A percentile compares a stretch with the other conserved stretches of the same genome.
These are phyloP conservation scores for Saccharomycopsis sp. DNA, from an alignment of 805 yeast genomes.

Conservation along the genomic window DNA sequence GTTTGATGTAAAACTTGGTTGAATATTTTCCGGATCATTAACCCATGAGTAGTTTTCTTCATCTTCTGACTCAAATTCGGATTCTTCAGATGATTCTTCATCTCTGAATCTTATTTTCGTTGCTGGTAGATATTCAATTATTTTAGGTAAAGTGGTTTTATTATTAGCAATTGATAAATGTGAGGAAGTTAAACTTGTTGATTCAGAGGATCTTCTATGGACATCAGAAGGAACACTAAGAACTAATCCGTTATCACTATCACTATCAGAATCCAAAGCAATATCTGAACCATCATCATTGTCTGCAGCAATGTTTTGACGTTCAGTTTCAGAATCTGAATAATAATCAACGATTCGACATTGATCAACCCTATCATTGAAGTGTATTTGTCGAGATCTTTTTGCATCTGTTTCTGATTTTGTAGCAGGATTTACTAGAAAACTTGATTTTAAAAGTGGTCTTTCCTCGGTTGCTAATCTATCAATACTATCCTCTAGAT, in stretches of 20 bases:
- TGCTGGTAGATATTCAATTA: conserved; percentile 76
- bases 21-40: neutral
- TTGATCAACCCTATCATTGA: conserved; percentile 90
- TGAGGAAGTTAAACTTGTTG: neutral
- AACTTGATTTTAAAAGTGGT: conserved; percentile 13
- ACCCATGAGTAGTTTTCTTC: conserved; percentile 2
- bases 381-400: conserved; percentile 64
- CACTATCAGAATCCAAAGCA: neutral
- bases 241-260: conserved; percentile 57
- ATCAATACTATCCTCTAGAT: neutral
- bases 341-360: conserved; percentile 63
- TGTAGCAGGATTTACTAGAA: conserved; percentile 9
- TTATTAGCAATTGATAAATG: conserved; percentile 18
- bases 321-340: conserved; percentile 21
- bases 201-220: conserved; percentile 20
- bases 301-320: conserved; percentile 19
- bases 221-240: conserved; percentile 40
- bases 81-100: conserved; percentile 35
- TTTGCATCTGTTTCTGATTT: conserved; percentile 14
- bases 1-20: no score
- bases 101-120: conserved; percentile 72
- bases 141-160: conserved; percentile 23
- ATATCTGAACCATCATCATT: conserved; percentile 23
- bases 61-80: conserved; percentile 18
- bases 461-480: neutral